phyloP scores from a whole-genome alignment of 2,329 filamentous ascomycete species.

The Catunica adiposa region DNA sequence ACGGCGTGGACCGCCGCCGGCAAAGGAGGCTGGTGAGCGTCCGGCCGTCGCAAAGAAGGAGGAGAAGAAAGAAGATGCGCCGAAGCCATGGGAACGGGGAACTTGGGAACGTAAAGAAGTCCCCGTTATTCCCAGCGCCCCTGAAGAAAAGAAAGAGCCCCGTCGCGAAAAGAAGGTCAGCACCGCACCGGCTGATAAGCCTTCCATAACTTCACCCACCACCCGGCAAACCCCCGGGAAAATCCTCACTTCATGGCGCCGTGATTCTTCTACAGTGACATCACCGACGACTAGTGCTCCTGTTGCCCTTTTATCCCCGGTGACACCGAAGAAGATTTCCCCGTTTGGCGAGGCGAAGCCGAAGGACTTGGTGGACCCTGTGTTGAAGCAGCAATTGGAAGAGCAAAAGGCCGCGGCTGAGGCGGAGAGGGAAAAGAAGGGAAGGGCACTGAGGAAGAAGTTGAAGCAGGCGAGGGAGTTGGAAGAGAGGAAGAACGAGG shows the following conservation, averaged over 20 bases:
- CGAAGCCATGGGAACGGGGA: background rate
- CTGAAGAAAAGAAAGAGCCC: background rate
- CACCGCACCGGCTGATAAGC: background rate
- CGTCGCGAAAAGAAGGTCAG: background rate
- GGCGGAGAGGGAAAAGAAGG: constrained; percentile 62
- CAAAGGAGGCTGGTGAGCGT: background rate
- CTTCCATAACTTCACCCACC: background rate
- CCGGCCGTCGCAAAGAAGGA: background rate
- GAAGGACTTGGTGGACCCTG: background rate
- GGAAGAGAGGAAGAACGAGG: constrained; percentile 77
- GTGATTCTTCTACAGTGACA: background rate
- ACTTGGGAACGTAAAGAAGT: background rate
- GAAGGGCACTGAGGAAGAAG: constrained; percentile 82
- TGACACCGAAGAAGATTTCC: background rate
- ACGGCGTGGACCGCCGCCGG: background rate
- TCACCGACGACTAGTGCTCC: background rate
- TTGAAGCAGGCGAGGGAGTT: constrained; percentile 83
- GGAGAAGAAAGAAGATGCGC: background rate
- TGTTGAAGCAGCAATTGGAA: constrained; percentile 52
- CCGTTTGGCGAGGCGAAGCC: background rate
- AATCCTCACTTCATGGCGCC: constrained; percentile 4
- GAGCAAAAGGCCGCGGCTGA: constrained; percentile 47
- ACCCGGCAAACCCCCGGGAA: background rate
- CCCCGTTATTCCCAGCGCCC: background rate
- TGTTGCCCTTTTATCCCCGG: background rate